Evolutionary conservation across 768 basidiomycete species (phyloP).

Genomic region (Tephrocybe sp.): DNA sequence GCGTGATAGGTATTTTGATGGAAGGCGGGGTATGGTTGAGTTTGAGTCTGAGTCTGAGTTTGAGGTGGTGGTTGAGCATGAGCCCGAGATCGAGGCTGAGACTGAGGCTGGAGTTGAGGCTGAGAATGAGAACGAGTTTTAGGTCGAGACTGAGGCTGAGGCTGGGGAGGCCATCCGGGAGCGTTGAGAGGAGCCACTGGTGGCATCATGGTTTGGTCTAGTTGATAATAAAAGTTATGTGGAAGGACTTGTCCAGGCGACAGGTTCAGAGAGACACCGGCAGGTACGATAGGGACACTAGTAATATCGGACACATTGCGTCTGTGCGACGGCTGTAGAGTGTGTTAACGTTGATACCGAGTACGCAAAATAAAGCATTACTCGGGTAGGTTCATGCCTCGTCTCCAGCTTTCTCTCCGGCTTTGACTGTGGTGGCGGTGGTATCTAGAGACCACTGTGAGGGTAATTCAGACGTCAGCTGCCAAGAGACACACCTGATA

Average conservation of each 20-base stretch:
- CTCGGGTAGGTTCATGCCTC: constrained; percentile 8
- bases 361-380: neutral
- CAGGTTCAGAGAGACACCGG: constrained; percentile 49
- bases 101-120: constrained; percentile 1
- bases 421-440: neutral
- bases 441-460: constrained; percentile 7
- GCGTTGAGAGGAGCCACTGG: neutral
- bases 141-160: neutral
- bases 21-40: constrained; percentile 2
- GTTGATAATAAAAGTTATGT: constrained; percentile 23
- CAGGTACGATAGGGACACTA: constrained; percentile 28
- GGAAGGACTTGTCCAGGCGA: constrained; percentile 58
- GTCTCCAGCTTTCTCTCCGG: constrained; percentile 6
- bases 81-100: neutral
- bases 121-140: neutral
- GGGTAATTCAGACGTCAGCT: neutral
- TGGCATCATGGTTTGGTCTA: neutral
- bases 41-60: neutral
- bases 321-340: constrained; percentile 1
- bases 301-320: constrained; percentile 6
- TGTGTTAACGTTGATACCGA: neutral
- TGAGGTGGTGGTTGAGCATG: constrained; percentile 11
- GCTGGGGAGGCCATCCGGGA: constrained; percentile 11
- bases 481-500: constrained; percentile 12
- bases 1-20: neutral